Percentiles rank a stretch among this genome's conserved stretches.
phyloP scores from a whole-genome alignment of 2,329 filamentous ascomycete species.

The Fusarium xylarioides region DNA sequence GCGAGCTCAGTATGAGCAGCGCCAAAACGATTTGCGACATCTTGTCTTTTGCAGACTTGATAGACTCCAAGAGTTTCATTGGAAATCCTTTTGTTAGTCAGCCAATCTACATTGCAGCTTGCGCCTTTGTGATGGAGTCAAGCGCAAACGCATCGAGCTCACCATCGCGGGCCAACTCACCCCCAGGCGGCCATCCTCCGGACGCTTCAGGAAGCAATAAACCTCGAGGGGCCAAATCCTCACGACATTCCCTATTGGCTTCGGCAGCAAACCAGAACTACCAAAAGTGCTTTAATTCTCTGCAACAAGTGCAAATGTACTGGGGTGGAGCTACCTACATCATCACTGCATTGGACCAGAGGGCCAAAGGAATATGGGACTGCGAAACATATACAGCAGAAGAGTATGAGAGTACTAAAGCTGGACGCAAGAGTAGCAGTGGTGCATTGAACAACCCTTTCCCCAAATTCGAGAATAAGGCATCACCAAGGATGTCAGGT shows the following conservation, averaged over 20 bases:
- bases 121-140: slow-evolving; percentile 87
- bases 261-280: slow-evolving; percentile 88
- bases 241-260: slow-evolving; percentile 79
- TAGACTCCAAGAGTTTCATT: slow-evolving; percentile 85
- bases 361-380: slow-evolving; percentile 86
- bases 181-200: slow-evolving; percentile 44
- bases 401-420: slow-evolving; percentile 78
- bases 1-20: slow-evolving; percentile 84
- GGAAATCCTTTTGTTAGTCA: slow-evolving; percentile 91
- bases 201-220: slow-evolving; percentile 5
- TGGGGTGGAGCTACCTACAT: slow-evolving; percentile 92
- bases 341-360: slow-evolving; percentile 84
- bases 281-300: slow-evolving; percentile 83
- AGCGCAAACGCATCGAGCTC: slow-evolving; percentile 72
- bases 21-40: slow-evolving; percentile 94
- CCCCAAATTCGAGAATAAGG: slow-evolving; percentile 54
- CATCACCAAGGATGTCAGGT: slow-evolving; percentile 57
- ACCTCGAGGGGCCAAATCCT: slow-evolving; percentile 49
- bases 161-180: slow-evolving; percentile 65
- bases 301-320: slow-evolving; percentile 82
- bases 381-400: slow-evolving; percentile 74
- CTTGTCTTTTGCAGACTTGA: slow-evolving; percentile 83
- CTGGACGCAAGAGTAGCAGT: slow-evolving; percentile 56
- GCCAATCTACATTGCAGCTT: slow-evolving; percentile 90
- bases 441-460: slow-evolving; percentile 51